Evolutionary conservation across 805 yeast genomes (phyloP).

Genomic region (Saturnispora silvae): DNA sequence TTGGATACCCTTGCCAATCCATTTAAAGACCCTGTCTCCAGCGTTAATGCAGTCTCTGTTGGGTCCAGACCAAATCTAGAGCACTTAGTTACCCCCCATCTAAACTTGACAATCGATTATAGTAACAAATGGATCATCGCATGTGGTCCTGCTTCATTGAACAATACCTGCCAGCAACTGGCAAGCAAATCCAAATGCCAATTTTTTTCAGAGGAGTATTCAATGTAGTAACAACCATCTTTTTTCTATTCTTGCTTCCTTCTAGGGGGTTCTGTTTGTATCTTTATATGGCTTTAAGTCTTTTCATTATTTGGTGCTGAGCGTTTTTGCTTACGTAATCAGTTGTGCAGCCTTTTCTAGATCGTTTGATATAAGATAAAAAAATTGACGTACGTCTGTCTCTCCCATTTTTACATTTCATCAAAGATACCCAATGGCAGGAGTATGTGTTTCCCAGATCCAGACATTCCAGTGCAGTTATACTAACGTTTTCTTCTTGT

Average conservation of each 20-base stretch:
- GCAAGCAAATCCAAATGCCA: constrained; percentile 28
- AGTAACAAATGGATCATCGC: constrained; percentile 42
- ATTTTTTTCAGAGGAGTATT: constrained; percentile 35
- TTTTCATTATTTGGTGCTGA: neutral
- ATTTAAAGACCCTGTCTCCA: constrained; percentile 3
- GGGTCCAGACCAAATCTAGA: constrained; percentile 37
- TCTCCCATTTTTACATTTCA: neutral
- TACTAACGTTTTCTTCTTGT: constrained; percentile 1
- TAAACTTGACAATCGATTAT: constrained; percentile 23
- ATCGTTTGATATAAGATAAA: neutral
- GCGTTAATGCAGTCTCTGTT: constrained; percentile 14
- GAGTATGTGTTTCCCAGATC: neutral
- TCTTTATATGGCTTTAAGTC: too few species aligned
- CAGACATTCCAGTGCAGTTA: neutral
- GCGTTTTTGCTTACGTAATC: too few species aligned
- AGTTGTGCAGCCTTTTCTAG: too few species aligned
- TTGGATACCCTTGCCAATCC: constrained; percentile 16
- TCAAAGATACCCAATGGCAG: neutral
- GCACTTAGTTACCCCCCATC: constrained; percentile 21
- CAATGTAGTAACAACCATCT: constrained; percentile 17
- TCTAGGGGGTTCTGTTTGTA: neutral
- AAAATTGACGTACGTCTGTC: neutral
- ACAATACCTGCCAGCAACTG: constrained; percentile 30
- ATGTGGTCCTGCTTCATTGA: constrained; percentile 46
- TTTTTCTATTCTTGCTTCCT: neutral